Percentiles rank a stretch among this genome's conserved stretches.
phyloP scores from a whole-genome alignment of 2,329 filamentous ascomycete genomes.

The Ascochyta viciae-villosae region DNA sequence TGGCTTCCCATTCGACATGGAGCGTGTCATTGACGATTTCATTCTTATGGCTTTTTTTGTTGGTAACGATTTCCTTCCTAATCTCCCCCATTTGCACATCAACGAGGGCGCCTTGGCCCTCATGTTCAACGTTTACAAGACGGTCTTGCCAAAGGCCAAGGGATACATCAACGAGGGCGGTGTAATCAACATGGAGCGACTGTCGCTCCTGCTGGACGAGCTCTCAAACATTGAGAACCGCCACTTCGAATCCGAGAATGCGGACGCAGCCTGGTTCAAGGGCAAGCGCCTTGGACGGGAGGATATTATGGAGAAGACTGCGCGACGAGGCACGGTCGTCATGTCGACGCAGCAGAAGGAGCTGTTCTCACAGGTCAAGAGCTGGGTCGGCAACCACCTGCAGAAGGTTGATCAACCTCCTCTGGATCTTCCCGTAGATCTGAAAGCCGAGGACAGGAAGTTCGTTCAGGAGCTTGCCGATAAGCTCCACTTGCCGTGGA shows the following conservation, averaged over 20 bases:
- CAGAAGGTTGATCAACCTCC: constrained; percentile 53
- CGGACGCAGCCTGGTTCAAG: constrained; percentile 90
- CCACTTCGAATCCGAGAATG: constrained; percentile 90
- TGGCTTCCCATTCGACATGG: constrained; percentile 86
- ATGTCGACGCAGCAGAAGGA: constrained; percentile 82
- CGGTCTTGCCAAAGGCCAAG: constrained; percentile 81
- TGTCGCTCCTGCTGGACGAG: constrained; percentile 80
- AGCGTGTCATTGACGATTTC: constrained; percentile 97
- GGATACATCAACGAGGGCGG: constrained; percentile 98
- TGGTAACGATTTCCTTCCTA: constrained; percentile 98
- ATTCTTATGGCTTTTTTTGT: constrained; percentile 99
- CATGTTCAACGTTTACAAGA: constrained; percentile 98
- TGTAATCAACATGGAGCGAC: constrained; percentile 83
- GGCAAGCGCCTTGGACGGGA: constrained; percentile 79
- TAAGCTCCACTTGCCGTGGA: constrained; percentile 70
- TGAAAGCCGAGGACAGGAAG: constrained; percentile 86
- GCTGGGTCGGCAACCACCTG: constrained; percentile 76
- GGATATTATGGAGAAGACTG: constrained; percentile 68
- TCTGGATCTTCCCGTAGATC: constrained; percentile 74
- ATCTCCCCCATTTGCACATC: constrained; percentile 94
- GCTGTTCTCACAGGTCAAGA: constrained; percentile 81
- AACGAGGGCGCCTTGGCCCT: constrained; percentile 96
- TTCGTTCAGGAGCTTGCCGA: constrained; percentile 89
- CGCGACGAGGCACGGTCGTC: constrained; percentile 68
- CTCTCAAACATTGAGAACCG: constrained; percentile 86